Evolutionary conservation across 2,329 filamentous ascomycete species (phyloP).

Genomic region (Teratosphaeria pseudoeucalypti): DNA sequence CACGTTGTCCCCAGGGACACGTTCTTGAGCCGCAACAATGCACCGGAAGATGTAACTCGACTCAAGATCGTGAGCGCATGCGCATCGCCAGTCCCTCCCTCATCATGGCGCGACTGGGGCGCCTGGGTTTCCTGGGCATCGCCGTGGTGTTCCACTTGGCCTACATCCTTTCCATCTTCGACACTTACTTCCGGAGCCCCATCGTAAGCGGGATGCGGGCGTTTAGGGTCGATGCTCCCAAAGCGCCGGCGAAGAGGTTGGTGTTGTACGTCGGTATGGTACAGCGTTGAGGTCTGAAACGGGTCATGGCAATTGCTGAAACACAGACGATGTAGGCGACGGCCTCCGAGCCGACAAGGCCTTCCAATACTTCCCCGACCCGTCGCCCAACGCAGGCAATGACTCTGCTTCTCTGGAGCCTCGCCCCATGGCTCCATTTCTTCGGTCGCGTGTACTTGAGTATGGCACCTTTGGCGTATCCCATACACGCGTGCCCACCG

Average conservation of each 20-base stretch:
- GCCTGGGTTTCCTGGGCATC: conserved; percentile 75
- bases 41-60: neutral
- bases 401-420: conserved; percentile 52
- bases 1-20: neutral
- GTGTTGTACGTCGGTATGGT: conserved; percentile 77
- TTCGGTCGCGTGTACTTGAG: conserved; percentile 77
- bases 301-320: neutral
- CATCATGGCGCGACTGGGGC: conserved; percentile 47
- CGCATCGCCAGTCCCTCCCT: neutral
- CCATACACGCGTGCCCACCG: conserved; percentile 91
- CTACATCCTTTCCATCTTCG: conserved; percentile 93
- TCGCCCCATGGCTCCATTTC: conserved; percentile 76
- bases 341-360: conserved; percentile 95
- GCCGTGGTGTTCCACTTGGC: conserved; percentile 87
- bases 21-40: neutral
- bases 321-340: conserved; percentile 47
- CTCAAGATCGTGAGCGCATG: neutral
- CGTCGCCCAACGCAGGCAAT: conserved; percentile 50
- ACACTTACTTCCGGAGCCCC: conserved; percentile 96
- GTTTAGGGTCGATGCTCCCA: conserved; percentile 55
- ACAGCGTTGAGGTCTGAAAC: neutral
- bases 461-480: conserved; percentile 95
- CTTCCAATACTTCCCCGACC: conserved; percentile 86
- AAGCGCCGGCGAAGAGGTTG: conserved; percentile 77
- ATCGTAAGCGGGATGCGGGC: conserved; percentile 92